Percentiles rank a stretch among this genome's conserved stretches.
Conservation (phyloP, 2,329 filamentous ascomycete species). For the Endoconidiophora polonica region DNA sequence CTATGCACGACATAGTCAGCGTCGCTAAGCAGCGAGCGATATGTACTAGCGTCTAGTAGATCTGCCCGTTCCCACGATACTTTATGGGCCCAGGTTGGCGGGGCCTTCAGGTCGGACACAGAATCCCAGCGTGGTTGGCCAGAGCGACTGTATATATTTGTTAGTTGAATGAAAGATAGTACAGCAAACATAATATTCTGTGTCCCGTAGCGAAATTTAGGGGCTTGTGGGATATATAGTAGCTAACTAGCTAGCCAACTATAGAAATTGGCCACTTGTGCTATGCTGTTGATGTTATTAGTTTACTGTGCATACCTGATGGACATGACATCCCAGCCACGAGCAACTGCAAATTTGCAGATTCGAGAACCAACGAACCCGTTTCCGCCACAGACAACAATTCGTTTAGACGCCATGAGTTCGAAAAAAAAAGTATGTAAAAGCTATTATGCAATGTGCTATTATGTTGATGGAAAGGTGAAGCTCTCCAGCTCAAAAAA, state of each 20-base stretch:
- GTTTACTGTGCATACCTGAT: constrained; percentile 50
- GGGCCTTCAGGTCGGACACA: constrained; percentile 51
- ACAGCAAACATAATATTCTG: not conserved
- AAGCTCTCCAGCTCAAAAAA: not conserved
- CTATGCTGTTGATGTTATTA: no score
- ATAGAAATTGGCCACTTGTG: no score
- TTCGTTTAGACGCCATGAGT: constrained; percentile 50
- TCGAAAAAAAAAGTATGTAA: constrained; percentile 2
- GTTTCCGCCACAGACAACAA: constrained; percentile 86
- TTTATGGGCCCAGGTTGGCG: constrained; percentile 65
- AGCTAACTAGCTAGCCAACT: no score
- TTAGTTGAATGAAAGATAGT: constrained; percentile 1
- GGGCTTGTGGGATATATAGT: no score
- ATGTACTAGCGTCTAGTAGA: constrained; percentile 67
- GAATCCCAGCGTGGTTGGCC: constrained; percentile 75
- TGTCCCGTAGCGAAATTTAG: no score
- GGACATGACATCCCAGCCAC: constrained; percentile 84
- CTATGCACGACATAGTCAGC: constrained; percentile 82
- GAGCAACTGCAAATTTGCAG: constrained; percentile 70
- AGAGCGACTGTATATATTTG: constrained; percentile 51
- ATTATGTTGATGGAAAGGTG: not conserved
- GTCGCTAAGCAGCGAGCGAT: constrained; percentile 55
- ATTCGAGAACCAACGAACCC: constrained; percentile 81
- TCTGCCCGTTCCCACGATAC: constrained; percentile 83
- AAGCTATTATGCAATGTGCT: not conserved